Conservation (phyloP, 1,284 basidiomycete species). For the Papiliotrema terrestris region DNA sequence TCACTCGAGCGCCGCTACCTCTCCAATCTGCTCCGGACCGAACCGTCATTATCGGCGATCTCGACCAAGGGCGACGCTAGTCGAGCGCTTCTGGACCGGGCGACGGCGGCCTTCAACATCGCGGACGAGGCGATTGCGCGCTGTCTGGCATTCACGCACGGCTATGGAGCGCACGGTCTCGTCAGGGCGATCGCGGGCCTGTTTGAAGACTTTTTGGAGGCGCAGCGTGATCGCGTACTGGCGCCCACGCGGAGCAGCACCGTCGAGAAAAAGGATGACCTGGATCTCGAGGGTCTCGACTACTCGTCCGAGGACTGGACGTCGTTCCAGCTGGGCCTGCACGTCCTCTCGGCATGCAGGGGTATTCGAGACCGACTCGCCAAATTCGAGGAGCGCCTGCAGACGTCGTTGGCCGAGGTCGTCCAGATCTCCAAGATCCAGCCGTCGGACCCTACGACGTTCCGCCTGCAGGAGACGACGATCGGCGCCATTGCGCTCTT, state of each 20-base stretch:
- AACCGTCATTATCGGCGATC: conserved; percentile 48
- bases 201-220: conserved; percentile 53
- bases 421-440: conserved; percentile 59
- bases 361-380: conserved; percentile 64
- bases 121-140: conserved; percentile 74
- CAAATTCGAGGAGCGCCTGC: conserved; percentile 66
- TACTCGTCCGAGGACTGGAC: conserved; percentile 84
- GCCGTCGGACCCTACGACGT: conserved; percentile 53
- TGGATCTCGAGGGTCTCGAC: conserved; percentile 54
- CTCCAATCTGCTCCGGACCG: conserved; percentile 55
- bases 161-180: conserved; percentile 71
- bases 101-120: conserved; percentile 66
- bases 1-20: conserved; percentile 68
- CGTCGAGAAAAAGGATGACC: conserved; percentile 18
- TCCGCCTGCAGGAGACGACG: conserved; percentile 54
- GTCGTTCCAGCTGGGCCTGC: conserved; percentile 74
- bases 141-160: conserved; percentile 76
- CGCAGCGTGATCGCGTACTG: conserved; percentile 4
- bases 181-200: conserved; percentile 69
- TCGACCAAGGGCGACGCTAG: conserved; percentile 14
- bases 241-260: background rate
- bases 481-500: conserved; percentile 69
- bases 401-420: conserved; percentile 58
- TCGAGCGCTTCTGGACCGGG: conserved; percentile 65
- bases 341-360: conserved; percentile 72